Base-by-base conservation (phyloP, 148 eudicot genomes). In the Spergularia bocconei region DNA sequence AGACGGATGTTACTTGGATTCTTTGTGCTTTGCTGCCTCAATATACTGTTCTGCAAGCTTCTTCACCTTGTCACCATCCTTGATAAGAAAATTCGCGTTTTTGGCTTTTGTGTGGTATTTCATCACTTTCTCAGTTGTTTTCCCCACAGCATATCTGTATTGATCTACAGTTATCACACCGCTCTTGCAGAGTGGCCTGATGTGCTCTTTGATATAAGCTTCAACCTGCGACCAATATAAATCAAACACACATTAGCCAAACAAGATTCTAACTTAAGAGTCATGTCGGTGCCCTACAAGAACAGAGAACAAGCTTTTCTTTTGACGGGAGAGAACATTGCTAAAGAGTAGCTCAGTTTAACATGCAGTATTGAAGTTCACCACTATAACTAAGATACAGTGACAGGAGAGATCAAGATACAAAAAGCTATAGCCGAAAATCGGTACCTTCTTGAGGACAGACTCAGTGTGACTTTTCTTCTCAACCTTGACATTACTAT, bases 141-240 rank as follows among this genome's bases (percentile, higher is more conserved):
- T 90, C 29, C 84, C 87, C 23, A 90, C 96, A 4, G 96, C 91
- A 91, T 91, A 90, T 76, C 93, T 75, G 78, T 91, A 91, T 39
- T 95, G 96, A 21, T 92, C 92, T 10, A 85, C 97, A 15, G 93
- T 86, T 70, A 91, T 90, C 76, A 94, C 91, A 36, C 92, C 88
- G 55, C 98, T 94, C 87, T 92, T 95, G 92, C 97, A 92, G 14
- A 95, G 78, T 63, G 98, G 97, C 77, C 97, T 83, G 81, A 95
- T 83, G 85, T 95, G 98, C 90, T 95, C 98, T 83, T 95, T 95
- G 63, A 95, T 87, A 71, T 92, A 95, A 53, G 93, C 89, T 88
- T 91, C 90, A 29, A 93, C 97, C 98, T 95, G 82, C 73, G 65
- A 13, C 61, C 29, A 36, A 54, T 50, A 23, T 3, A 1, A 17